Base-by-base conservation (phyloP, 768 basidiomycete species). In the Calocera cornea region DNA sequence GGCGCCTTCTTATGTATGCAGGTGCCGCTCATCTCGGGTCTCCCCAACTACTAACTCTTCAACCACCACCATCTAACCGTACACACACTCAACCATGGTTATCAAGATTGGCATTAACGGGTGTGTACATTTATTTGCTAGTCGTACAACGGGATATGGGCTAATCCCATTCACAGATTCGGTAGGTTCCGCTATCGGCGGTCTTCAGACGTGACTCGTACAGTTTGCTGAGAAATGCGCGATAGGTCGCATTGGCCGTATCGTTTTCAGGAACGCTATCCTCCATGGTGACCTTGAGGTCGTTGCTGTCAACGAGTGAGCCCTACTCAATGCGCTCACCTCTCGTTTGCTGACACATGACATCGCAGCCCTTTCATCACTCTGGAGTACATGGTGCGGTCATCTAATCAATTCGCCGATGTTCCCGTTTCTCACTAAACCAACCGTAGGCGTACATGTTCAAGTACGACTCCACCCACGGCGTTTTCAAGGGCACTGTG, bases 81-180 rank as follows among this genome's bases (percentile, higher is more conserved):
- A 8, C 31, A 31, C 54, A 27, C 24, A 60, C 24, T 47, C 38
- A 1, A 73, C 67, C 72, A 79, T 78, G 77, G 74, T 81, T 77
- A 87, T 92, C 80, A 89, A 91, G 80, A 92, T 94, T 77, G 94
- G 94, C 73, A 97, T 97, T 83, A 97, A 97, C 81, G 93, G 93
- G 92, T 95, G 80, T 72, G 85, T 78, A 68, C 12, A 70, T 67
- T 69, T 66, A 68, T 33, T 44, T 12, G 24, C 36, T 50, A 11
- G n/a, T 50, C 36, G 19, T 36, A 10, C 19, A 41, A n/a, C 27
- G 40, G 22, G 8, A 50, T 31, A 41, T 41, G 27, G 24, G 24
- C 34, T 64, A 66, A 34, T 69, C 12, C n/a, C n/a, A 19, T 24
- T 27, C 22, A 70, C 70, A 69, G 72, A 66, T 92, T 93, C 79